Evolutionary conservation across 179 eudicot genomes (phyloP).

Genomic region (Corrigiola litoralis): DNA sequence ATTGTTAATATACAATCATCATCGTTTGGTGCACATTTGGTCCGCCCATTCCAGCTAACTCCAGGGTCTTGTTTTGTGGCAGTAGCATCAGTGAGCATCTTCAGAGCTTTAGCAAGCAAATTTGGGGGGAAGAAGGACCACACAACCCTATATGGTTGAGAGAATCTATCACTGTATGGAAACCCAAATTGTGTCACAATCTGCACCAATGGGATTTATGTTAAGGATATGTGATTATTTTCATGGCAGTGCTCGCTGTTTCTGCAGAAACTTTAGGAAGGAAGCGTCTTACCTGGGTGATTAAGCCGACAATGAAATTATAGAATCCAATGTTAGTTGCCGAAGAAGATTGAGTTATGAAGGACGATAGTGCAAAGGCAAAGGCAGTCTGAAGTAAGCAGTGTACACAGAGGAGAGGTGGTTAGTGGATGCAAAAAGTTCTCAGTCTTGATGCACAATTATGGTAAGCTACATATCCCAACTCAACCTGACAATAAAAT

Average conservation of each 20-base stretch:
- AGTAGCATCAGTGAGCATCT: slow-evolving; percentile 70
- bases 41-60: slow-evolving; percentile 68
- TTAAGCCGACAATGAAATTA: slow-evolving; percentile 61
- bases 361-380: slow-evolving; percentile 79
- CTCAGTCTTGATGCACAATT: neutral
- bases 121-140: slow-evolving; percentile 93
- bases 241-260: neutral
- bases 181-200: slow-evolving; percentile 68
- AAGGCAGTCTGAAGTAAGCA: slow-evolving; percentile 51
- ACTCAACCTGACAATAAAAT: neutral
- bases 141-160: slow-evolving; percentile 35
- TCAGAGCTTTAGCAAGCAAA: slow-evolving; percentile 66
- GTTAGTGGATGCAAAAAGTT: neutral
- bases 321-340: slow-evolving; percentile 73
- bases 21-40: slow-evolving; percentile 68
- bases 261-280: neutral
- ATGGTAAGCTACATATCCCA: neutral
- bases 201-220: slow-evolving; percentile 35
- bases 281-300: slow-evolving; percentile 74
- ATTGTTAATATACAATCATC: slow-evolving; percentile 63
- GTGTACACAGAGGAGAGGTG: slow-evolving; percentile 12
- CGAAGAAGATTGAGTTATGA: slow-evolving; percentile 71
- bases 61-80: slow-evolving; percentile 76
- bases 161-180: slow-evolving; percentile 50
- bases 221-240: neutral